phyloP scores from a whole-genome alignment of 192 early-diverging fungal genomes.

The Radiomyces spectabilis region DNA sequence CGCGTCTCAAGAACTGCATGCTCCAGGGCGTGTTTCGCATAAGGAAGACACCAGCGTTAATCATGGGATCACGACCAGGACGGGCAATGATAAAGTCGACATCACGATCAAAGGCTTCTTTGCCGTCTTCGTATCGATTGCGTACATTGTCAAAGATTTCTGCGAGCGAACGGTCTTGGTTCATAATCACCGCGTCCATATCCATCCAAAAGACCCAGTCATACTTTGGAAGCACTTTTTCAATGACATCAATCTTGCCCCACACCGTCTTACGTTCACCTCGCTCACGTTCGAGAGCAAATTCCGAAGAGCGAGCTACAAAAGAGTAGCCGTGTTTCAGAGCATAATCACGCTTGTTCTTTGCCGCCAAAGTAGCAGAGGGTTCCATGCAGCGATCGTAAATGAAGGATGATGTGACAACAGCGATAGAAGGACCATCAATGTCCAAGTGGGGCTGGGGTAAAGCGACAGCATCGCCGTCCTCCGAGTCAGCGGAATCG shows the following conservation, averaged over 20 bases:
- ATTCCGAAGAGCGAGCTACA: constrained; percentile 46
- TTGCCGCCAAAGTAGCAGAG: constrained; percentile 32
- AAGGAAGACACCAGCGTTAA: constrained; percentile 54
- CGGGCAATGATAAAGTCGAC: constrained; percentile 41
- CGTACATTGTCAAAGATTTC: constrained; percentile 31
- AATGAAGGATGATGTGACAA: constrained; percentile 47
- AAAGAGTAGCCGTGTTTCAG: constrained; percentile 43
- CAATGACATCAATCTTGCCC: constrained; percentile 50
- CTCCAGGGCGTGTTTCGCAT: constrained; percentile 50
- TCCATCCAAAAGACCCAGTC: constrained; percentile 59
- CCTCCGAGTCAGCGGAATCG: background rate
- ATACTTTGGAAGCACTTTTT: constrained; percentile 49
- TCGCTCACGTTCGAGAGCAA: constrained; percentile 39
- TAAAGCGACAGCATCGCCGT: background rate
- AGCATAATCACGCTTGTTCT: constrained; percentile 48
- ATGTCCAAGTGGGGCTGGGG: background rate
- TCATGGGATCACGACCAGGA: constrained; percentile 38
- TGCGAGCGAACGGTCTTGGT: constrained; percentile 32
- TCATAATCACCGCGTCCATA: constrained; percentile 51
- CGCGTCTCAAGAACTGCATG: constrained; percentile 33
- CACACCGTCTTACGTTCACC: constrained; percentile 44
- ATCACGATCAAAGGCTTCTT: constrained; percentile 19
- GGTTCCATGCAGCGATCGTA: constrained; percentile 51
- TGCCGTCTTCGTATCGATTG: constrained; percentile 9
- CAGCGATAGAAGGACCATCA: constrained; percentile 21